Evolutionary conservation across 164 flowering plant species (phyloP).

Genomic region (Pachysandra terminalis): DNA sequence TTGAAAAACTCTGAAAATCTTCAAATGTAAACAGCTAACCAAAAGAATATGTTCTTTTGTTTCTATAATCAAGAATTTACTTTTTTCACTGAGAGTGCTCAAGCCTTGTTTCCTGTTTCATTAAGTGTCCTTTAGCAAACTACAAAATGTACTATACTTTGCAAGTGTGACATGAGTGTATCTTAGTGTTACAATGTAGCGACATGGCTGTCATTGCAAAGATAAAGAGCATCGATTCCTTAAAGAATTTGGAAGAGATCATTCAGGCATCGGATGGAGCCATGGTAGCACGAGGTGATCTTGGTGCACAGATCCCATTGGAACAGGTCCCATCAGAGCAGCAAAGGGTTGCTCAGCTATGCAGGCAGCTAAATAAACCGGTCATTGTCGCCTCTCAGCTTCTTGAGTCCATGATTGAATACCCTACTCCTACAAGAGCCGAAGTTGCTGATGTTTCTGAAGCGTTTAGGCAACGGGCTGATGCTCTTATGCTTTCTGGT

Average conservation of each 20-base stretch:
- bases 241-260: slow-evolving; percentile 86
- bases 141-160: too few relatives aligned
- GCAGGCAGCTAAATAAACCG: slow-evolving; percentile 89
- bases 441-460: slow-evolving; percentile 99
- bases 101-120: neutral
- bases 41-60: neutral
- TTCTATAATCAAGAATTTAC: neutral
- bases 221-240: slow-evolving; percentile 95
- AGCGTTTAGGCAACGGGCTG: slow-evolving; percentile 89
- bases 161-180: neutral
- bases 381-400: slow-evolving; percentile 96
- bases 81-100: neutral
- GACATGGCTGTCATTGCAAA: slow-evolving; percentile 87
- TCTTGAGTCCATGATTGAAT: slow-evolving; percentile 98
- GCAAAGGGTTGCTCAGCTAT: slow-evolving; percentile 69
- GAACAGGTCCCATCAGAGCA: slow-evolving; percentile 97
- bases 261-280: slow-evolving; percentile 92
- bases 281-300: slow-evolving; percentile 98
- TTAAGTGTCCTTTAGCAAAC: neutral
- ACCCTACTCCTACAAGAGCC: slow-evolving; percentile 97
- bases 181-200: slow-evolving; percentile 37
- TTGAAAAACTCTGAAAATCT: neutral
- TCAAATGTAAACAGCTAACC: neutral
- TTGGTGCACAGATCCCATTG: slow-evolving; percentile 95
- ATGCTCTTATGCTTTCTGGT: slow-evolving; percentile 98